Evolutionary conservation across 2,329 filamentous ascomycete genomes (phyloP).

Genomic region (Pseudopyrenochaeta lycopersici): DNA sequence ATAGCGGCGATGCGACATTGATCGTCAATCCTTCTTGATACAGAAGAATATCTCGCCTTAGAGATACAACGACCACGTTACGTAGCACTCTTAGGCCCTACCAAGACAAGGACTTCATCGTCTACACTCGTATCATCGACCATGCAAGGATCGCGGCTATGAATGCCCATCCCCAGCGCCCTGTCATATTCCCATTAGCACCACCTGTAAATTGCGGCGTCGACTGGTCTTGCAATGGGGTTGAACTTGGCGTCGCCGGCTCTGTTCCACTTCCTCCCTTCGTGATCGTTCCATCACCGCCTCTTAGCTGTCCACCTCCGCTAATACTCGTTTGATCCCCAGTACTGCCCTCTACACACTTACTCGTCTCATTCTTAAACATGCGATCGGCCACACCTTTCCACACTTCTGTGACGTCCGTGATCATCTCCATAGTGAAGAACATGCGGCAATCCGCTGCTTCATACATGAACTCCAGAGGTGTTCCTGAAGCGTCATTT

Average conservation of each 20-base stretch:
- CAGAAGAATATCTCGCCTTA: no score
- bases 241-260: background rate
- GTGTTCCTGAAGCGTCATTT: conserved; percentile 48
- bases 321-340: conserved; percentile 38
- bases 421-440: conserved; percentile 49
- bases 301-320: conserved; percentile 42
- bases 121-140: no score
- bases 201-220: background rate
- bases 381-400: conserved; percentile 46
- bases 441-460: conserved; percentile 53
- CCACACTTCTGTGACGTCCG: conserved; percentile 49
- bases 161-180: background rate
- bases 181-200: background rate
- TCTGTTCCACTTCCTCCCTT: background rate
- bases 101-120: no score
- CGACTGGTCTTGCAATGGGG: background rate
- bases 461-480: conserved; percentile 54
- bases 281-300: conserved; percentile 28
- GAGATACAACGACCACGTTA: no score
- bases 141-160: background rate
- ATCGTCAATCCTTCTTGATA: no score
- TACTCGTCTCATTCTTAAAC: conserved; percentile 36
- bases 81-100: no score
- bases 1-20: no score
- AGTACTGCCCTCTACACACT: conserved; percentile 43